Evolutionary conservation across 257 asterid genomes (phyloP).

Genomic region (Fraxinus americana): DNA sequence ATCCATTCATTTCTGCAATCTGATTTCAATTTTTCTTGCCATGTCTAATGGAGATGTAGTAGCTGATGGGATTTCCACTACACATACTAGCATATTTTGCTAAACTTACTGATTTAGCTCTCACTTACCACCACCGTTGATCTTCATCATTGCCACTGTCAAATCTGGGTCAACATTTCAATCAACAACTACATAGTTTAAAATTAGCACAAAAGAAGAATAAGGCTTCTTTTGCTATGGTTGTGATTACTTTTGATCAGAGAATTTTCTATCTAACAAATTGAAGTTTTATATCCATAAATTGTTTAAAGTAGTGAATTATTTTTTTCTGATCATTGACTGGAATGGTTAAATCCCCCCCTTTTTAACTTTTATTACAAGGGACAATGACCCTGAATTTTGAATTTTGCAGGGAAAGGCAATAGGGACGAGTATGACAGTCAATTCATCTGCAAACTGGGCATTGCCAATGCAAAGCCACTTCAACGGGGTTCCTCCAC

Average conservation of each 20-base stretch:
- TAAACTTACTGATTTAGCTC: neutral
- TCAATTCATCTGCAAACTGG: conserved; percentile 51
- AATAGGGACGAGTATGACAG: conserved; percentile 56
- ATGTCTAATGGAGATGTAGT: neutral
- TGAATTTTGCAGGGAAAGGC: conserved; percentile 62
- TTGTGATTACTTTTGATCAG: neutral
- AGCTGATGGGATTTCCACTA: neutral
- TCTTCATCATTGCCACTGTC: neutral
- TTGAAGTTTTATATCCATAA: neutral
- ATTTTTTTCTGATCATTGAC: neutral
- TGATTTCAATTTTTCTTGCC: neutral
- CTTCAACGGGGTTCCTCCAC: conserved; percentile 39
- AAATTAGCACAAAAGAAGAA: neutral
- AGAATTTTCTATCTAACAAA: neutral
- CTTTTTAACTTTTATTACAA: neutral
- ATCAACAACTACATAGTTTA: neutral
- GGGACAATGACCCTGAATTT: neutral
- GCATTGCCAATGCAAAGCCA: conserved; percentile 35
- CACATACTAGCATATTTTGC: neutral
- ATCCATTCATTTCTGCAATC: neutral
- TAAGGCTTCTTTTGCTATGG: neutral
- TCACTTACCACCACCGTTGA: neutral
- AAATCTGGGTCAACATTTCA: neutral
- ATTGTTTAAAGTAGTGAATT: neutral
- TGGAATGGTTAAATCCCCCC: neutral